Base-by-base conservation (phyloP, 345 rosid genomes). In the Isatis tinctoria region DNA sequence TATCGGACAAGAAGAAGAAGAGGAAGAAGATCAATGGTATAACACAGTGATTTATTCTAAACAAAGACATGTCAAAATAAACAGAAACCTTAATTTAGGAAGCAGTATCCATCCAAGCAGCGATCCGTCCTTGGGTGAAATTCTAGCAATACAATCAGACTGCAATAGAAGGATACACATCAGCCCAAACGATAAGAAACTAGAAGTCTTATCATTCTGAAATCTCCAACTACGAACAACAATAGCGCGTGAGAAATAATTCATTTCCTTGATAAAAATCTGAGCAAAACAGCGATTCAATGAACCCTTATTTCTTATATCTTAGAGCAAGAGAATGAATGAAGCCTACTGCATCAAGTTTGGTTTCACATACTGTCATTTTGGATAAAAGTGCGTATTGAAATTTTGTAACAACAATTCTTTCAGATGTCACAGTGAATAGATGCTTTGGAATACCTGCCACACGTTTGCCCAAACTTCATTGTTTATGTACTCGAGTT, bases 381-480 rank as follows among this genome's bases (percentile, higher is more conserved):
- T n/a, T n/a, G n/a, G n/a, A n/a, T n/a, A n/a, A n/a, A n/a, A n/a
- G n/a, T n/a, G n/a, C n/a, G n/a, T n/a, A n/a, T n/a, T n/a, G n/a
- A n/a, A 3, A 48, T 4, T 54, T 12, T 18, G 37, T 67, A 10
- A 28, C 35, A 28, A 12, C 12, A 5, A 6, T 13, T 18, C 17
- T 52, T 68, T 8, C 14, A 28, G 18, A 52, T 22, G 43, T 26
- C 10, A 56, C 35, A 27, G 36, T 36, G 10, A 54, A 12, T 10
- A 70, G 6, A 57, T 45, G 39, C 6, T 26, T 58, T 27, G 66
- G 4, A 65, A 43, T 84, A 96, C 99, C 98, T 77, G 85, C 90
- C 89, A 96, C 65, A 96, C 81, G 63, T 96, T 96, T 6, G 97
- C 97, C 99, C 99, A 96, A 36, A 96, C 81, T 87, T 96, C 99